A percentile compares a stretch with the other conserved stretches of the same genome.
Conservation (phyloP, 306 rosid genomes). For the Oemleria cerasiformis region DNA sequence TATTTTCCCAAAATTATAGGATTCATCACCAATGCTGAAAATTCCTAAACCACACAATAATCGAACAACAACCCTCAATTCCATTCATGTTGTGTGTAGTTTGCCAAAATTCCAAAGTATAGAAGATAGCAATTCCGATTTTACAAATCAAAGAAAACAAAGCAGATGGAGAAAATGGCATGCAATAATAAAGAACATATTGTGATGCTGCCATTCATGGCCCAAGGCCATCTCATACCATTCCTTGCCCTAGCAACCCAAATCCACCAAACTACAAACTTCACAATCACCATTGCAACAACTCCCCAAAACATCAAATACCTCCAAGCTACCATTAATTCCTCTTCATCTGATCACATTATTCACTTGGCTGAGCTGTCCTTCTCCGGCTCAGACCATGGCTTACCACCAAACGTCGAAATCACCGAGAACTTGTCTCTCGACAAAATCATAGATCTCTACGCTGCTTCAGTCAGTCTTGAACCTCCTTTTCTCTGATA, state of each 20-base stretch:
- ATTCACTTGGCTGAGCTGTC: conserved; percentile 47
- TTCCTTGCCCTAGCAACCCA: conserved; percentile 54
- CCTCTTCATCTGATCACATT: conserved; percentile 14
- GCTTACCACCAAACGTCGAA: conserved; percentile 54
- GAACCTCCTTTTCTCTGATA: conserved; percentile 42
- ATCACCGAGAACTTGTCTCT: conserved; percentile 55
- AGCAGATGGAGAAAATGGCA: too few species aligned
- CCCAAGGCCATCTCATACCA: conserved; percentile 76
- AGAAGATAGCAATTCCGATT: too few species aligned
- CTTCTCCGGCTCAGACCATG: conserved; percentile 35
- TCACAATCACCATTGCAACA: conserved; percentile 29
- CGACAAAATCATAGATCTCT: conserved; percentile 11
- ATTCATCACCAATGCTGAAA: too few species aligned
- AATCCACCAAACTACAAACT: conserved; percentile 41
- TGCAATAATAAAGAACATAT: conserved; percentile 29
- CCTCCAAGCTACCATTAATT: conserved; percentile 37
- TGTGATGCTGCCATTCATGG: conserved; percentile 69
- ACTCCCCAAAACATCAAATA: conserved; percentile 52
- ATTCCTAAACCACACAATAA: too few species aligned
- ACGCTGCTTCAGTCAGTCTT: conserved; percentile 43
- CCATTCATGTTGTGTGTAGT: too few species aligned
- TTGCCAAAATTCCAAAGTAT: too few species aligned
- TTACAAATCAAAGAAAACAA: too few species aligned
- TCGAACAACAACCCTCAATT: too few species aligned
- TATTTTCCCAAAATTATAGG: too few species aligned